Base-by-base conservation (phyloP, 371 early-diverging fungal species). In the Ecytonucleospora hepatopenaei region DNA sequence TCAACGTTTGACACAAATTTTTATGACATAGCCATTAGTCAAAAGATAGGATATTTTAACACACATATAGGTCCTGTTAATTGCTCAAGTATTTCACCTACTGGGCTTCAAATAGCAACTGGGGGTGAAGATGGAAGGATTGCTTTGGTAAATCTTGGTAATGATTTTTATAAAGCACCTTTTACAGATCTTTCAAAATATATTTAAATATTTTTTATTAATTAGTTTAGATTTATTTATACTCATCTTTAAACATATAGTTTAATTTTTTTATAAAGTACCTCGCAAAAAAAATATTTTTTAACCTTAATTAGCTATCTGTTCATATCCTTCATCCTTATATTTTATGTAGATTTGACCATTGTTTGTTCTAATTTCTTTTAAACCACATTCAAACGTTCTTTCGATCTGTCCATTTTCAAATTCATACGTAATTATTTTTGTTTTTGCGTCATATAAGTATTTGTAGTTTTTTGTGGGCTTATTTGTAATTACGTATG, bases 31-130 rank as follows among this genome's bases (percentile, higher is more conserved):
- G 86, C 92, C 49, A 86, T 90, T 67, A 89, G 90, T 68, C 89
- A 92, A 74, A 94, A 94, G 80, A 86, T 95, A 48, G 96, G 94
- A 40, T 87, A 91, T 68, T 90, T 91, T 55, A 90, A 87, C 82
- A 94, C 95, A 47, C 99, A 98, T 77, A 95, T 96, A 82, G 94
- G 96, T 73, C 95, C 97, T 61, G 93, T 97, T 82, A 96, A 97
- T 83, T 91, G 94, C 17, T 84, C 97, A 68, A 92, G 93, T 30
- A 89, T 94, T 68, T 89, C 89, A 77, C 95, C 95, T 21, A 86
- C 86, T 68, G 94, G 95, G 55, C 87, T 82, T 68, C 85, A 83
- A 76, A 81, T 71, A 62, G 54, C 46, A 49, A 70, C 73, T 23
- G 77, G 65, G 27, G 77, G 77, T 23, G 77, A 77, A 62, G 73